Evolutionary conservation across 257 asterid genomes (phyloP), one percentile per base, ranked within the genome.

Genomic region (Mitragyna speciosa): DNA sequence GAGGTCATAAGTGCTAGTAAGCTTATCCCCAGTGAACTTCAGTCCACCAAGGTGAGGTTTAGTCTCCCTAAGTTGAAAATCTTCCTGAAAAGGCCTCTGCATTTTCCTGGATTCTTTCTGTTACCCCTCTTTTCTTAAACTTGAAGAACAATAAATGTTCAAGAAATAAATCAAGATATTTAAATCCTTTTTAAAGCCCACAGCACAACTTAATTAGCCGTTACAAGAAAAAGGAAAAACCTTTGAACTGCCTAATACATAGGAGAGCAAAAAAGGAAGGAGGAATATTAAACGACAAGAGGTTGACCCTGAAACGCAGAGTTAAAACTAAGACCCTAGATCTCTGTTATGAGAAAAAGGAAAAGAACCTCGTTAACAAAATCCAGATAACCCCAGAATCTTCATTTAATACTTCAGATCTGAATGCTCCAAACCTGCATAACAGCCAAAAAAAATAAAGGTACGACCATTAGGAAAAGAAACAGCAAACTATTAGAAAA

Each of bases 351-450:
- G 9, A 58, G 43, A 66, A 69, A 48, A 45, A 26, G 70, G 43
- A 48, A 54, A 66, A 76, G 75, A 75, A 85, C 83, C 83, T 73
- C 69, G 59, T 17, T 36, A 68, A 84, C 72, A 78, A 79, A 79
- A 72, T 68, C 43, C 56, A 61, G 56, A 77, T 47, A 80, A 80
- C 68, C 82, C 90, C 86, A 73, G 78, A 79, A 80, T 83, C 67
- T 48, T 78, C 86, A 81, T 47, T 74, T 82, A 84, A 76, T 78
- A 82, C 83, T 78, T 82, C 93, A 92, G 97, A 92, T 92, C 95
- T 86, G 95, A 84, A 87, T 26, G 59, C 82, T 69, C 73, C 84
- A 79, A 85, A 80, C 85, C 91, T 88, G 86, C 82, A 74, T 26
- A 59, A 84, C 36, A 83, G 45, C 56, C 72, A 31, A 82, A 65